Evolutionary conservation across 192 early-diverging fungal genomes (phyloP).

Genomic region (Linnemannia exigua): DNA sequence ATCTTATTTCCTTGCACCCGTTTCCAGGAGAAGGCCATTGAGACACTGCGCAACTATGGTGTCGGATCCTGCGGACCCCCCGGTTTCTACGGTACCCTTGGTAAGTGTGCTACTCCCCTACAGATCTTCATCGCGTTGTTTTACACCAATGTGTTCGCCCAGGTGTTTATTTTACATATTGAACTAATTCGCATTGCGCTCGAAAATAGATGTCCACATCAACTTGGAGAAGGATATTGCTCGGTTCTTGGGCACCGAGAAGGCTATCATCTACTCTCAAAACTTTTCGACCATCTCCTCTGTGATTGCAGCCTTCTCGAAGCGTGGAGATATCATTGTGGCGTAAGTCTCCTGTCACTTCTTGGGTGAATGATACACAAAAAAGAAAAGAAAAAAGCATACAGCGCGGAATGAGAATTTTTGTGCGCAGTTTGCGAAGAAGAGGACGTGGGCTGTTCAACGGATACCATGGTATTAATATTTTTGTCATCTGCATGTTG

Average conservation of each 20-base stretch:
- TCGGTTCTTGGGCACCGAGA: constrained; percentile 85
- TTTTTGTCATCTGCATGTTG: neutral
- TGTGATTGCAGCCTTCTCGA: constrained; percentile 95
- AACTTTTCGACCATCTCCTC: constrained; percentile 93
- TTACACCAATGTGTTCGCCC: neutral
- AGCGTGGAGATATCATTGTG: constrained; percentile 96
- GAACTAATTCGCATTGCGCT: neutral
- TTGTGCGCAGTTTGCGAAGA: neutral
- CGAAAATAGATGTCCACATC: constrained; percentile 89
- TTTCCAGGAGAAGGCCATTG: constrained; percentile 79
- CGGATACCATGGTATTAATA: neutral
- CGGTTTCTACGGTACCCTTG: constrained; percentile 92
- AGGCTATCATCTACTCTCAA: constrained; percentile 95
- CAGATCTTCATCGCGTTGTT: no score
- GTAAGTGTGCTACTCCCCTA: constrained; percentile 13
- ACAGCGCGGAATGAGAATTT: neutral
- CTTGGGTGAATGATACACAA: neutral
- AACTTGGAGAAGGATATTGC: constrained; percentile 91
- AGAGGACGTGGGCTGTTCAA: neutral
- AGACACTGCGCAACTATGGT: constrained; percentile 91
- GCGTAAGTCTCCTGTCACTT: constrained; percentile 67
- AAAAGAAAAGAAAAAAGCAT: constrained; percentile 4
- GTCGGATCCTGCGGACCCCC: constrained; percentile 97
- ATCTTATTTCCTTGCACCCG: neutral
- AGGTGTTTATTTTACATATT: neutral